Evolutionary conservation across 2,329 filamentous ascomycete species (phyloP).

Genomic region (Aspergillus pseudonomiae): DNA sequence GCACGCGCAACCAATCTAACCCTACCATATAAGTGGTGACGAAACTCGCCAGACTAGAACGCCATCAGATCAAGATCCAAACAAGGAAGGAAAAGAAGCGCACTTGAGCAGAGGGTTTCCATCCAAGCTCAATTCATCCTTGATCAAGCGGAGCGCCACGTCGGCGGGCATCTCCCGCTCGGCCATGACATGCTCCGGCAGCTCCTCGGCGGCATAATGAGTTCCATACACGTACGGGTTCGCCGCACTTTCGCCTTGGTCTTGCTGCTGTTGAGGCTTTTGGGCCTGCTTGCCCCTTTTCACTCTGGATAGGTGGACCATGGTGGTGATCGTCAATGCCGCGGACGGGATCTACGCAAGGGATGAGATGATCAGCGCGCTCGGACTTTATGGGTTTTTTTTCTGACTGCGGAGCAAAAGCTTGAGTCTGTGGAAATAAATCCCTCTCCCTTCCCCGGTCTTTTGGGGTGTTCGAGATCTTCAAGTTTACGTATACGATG

Average conservation of each 20-base stretch:
- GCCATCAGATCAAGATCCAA: not conserved
- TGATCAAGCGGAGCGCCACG: conserved; percentile 66
- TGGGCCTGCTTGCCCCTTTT: conserved; percentile 27
- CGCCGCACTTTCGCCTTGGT: conserved; percentile 36
- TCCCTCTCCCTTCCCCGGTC: not conserved
- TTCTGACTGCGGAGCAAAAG: not conserved
- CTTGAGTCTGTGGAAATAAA: not conserved
- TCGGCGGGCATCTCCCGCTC: conserved; percentile 83
- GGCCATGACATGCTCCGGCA: conserved; percentile 82
- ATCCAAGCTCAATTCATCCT: conserved; percentile 66
- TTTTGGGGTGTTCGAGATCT: not conserved
- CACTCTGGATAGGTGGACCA: not conserved
- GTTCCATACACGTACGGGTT: conserved; percentile 79
- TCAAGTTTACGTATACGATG: not conserved
- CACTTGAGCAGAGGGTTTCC: conserved; percentile 70
- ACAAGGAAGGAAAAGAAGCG: conserved; percentile 31
- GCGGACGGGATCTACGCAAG: not conserved
- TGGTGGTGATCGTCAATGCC: not conserved
- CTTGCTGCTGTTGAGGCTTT: conserved; percentile 22
- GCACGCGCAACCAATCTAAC: no score
- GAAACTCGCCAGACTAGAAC: conserved; percentile 51
- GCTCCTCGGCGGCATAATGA: conserved; percentile 75
- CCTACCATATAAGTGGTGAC: conserved; percentile 68
- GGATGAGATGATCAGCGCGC: not conserved
- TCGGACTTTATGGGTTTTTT: not conserved